These are phyloP conservation scores for Cryomyces minteri DNA, from an alignment of 495 filamentous ascomycete genomes.

Conservation along the genomic window DNA sequence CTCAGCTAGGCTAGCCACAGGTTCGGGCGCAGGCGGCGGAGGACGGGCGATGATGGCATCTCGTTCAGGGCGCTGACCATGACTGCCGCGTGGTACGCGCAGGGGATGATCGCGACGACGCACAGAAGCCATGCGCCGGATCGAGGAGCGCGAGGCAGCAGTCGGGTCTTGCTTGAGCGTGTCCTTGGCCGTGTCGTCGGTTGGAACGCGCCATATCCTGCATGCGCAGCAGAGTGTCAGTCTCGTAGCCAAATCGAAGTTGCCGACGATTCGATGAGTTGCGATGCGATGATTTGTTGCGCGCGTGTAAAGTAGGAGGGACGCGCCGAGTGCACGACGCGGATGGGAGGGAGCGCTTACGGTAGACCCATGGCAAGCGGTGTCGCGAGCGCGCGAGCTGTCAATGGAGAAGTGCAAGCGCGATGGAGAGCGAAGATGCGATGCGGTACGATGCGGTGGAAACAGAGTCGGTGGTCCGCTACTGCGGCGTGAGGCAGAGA, in stretches of 20 bases:
- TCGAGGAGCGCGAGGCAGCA: constrained; percentile 49
- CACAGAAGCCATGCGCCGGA: constrained; percentile 24
- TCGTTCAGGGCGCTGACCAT: constrained; percentile 3
- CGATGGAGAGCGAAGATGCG: constrained; percentile 1
- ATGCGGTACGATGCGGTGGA: not conserved
- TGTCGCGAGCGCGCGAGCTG: no score
- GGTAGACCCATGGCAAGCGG: constrained; percentile 51
- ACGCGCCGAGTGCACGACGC: not conserved
- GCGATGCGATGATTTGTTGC: constrained; percentile 2
- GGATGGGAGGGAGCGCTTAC: constrained; percentile 31
- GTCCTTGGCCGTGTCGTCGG: constrained; percentile 35
- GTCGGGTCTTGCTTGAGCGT: constrained; percentile 22
- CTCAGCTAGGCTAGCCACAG: no score
- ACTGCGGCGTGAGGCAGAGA: no score
- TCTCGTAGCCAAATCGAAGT: not conserved
- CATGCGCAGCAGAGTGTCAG: constrained; percentile 3
- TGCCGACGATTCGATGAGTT: not conserved
- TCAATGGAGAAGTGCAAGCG: no score
- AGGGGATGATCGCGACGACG: constrained; percentile 26
- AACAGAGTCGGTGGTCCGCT: no score
- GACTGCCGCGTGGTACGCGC: constrained; percentile 14
- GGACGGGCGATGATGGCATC: constrained; percentile 1
- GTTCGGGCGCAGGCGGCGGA: not conserved
- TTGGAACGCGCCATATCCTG: constrained; percentile 42
- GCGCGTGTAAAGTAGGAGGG: not conserved